A percentile compares a stretch with the other conserved stretches of the same genome.
phyloP scores from a whole-genome alignment of 345 rosid genomes.

The Lumnitzera littorea region DNA sequence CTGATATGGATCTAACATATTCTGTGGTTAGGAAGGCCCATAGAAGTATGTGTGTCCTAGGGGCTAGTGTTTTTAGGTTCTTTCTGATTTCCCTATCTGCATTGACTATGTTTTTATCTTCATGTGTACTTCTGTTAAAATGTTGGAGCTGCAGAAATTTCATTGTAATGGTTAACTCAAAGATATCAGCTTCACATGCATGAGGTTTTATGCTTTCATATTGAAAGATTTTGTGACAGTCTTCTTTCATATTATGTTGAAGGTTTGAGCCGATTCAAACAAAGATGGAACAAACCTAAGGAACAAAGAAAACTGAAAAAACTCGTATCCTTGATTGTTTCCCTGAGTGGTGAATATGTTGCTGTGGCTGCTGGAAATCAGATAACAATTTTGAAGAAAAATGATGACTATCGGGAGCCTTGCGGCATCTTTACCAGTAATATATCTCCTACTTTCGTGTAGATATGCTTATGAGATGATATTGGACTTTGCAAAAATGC shows the following conservation, averaged over 20 bases:
- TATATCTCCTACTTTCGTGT: constrained; percentile 10
- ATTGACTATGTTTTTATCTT: too few relatives aligned
- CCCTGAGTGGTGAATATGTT: constrained; percentile 66
- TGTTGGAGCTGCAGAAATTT: too few relatives aligned
- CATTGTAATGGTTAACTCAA: too few relatives aligned
- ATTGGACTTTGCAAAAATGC: too few relatives aligned
- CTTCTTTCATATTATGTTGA: background rate
- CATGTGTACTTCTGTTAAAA: too few relatives aligned
- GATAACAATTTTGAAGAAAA: constrained; percentile 59
- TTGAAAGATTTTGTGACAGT: background rate
- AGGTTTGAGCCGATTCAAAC: constrained; percentile 42
- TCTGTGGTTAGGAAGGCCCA: background rate
- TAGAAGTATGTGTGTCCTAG: too few relatives aligned
- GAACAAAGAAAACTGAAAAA: constrained; percentile 31
- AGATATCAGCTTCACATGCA: background rate
- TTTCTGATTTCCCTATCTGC: too few relatives aligned
- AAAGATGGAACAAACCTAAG: constrained; percentile 51
- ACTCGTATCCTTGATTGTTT: constrained; percentile 49
- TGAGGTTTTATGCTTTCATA: background rate
- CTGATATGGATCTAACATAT: too few relatives aligned
- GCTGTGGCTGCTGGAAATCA: constrained; percentile 76
- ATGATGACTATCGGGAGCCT: constrained; percentile 65
- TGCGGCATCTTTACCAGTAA: constrained; percentile 59
- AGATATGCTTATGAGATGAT: too few relatives aligned
- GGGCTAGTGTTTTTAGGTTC: too few relatives aligned